Evolutionary conservation across 208 protist genomes (phyloP).

Genomic region (Trypanosoma theileri): DNA sequence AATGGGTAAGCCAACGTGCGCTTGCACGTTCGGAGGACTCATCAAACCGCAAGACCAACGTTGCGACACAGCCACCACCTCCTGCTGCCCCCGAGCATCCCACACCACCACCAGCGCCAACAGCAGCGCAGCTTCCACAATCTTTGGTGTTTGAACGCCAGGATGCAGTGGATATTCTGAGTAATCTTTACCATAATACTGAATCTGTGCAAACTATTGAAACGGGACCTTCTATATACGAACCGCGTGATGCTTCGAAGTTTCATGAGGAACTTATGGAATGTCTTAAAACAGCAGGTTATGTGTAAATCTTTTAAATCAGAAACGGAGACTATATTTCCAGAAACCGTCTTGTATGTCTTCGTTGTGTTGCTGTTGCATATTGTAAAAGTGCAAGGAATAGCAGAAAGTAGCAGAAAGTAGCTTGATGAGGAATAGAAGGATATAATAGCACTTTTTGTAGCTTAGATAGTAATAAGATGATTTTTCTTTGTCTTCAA

Average conservation of each 20-base stretch:
- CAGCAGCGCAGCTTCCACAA: conserved; percentile 38
- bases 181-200: conserved; percentile 78
- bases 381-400: too few species aligned
- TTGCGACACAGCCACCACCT: conserved; percentile 17
- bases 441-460: too few species aligned
- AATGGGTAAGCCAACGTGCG: conserved; percentile 36
- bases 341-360: neutral
- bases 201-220: conserved; percentile 27
- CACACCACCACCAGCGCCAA: conserved; percentile 5
- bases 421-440: neutral
- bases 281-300: conserved; percentile 13
- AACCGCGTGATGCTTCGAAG: conserved; percentile 17
- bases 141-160: conserved; percentile 74
- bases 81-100: conserved; percentile 12
- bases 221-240: conserved; percentile 17
- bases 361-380: neutral
- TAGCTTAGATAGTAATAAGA: too few species aligned
- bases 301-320: neutral
- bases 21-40: conserved; percentile 14
- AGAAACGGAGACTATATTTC: neutral
- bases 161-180: conserved; percentile 79
- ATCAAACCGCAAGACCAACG: conserved; percentile 18
- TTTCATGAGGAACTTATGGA: conserved; percentile 33
- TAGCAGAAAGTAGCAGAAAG: neutral
- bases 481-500: too few species aligned